Evolutionary conservation across 1,284 basidiomycete species (phyloP).

Genomic region (Papiliotrema flavescens): DNA sequence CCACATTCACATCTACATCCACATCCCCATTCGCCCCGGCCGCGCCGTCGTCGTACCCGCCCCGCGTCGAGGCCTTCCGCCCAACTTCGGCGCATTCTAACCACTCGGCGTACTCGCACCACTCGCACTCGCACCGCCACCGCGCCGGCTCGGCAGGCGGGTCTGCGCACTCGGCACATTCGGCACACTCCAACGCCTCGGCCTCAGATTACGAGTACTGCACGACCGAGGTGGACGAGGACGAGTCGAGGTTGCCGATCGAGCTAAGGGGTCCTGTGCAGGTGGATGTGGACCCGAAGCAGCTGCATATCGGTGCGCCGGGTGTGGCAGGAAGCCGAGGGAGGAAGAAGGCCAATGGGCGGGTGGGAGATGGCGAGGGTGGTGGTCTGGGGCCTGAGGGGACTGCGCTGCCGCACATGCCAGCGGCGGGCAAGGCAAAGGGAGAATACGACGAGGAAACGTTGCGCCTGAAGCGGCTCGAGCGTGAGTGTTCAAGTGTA

Average conservation of each 20-base stretch:
- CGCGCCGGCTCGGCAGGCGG: no score
- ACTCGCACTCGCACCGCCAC: background rate
- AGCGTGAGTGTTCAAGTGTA: conserved; percentile 8
- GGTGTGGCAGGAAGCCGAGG: no score
- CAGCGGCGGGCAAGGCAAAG: background rate
- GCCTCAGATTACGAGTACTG: conserved; percentile 27
- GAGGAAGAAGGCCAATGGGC: no score
- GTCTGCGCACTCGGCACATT: no score
- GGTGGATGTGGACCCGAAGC: conserved; percentile 2
- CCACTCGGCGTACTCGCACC: conserved; percentile 5
- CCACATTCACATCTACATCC: no score
- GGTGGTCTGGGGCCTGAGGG: background rate
- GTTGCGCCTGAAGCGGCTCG: background rate
- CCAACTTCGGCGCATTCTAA: conserved; percentile 4
- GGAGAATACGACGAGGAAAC: background rate
- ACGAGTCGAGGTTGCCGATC: conserved; percentile 10
- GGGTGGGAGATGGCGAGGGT: no score
- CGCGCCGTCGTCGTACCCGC: no score
- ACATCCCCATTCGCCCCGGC: no score
- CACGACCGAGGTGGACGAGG: conserved; percentile 31
- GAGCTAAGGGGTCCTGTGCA: background rate
- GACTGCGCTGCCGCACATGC: background rate
- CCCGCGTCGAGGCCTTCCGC: background rate
- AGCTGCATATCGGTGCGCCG: conserved; percentile 1
- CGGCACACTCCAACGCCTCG: background rate